Evolutionary conservation across 2,329 filamentous ascomycete species (phyloP), one percentile per base, ranked within the genome.

Genomic region (Curvularia lunata): DNA sequence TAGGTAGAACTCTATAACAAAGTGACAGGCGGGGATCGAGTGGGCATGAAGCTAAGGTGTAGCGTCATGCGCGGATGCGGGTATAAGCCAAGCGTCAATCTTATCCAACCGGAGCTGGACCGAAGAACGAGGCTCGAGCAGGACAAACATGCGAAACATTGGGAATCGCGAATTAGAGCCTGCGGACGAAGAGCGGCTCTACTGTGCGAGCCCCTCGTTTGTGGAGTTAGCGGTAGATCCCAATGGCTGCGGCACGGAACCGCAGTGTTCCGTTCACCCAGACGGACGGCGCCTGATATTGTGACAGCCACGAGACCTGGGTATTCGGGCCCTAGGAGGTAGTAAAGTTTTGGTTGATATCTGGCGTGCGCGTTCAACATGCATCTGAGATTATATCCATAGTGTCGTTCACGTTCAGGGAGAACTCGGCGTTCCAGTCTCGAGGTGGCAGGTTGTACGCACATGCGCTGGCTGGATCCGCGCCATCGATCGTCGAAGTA

Each of bases 381-480:
- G 43, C 32, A 18, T 62, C 58, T 21, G 59, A 52, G 38, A 64
- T 54, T 38, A 59, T 30, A 23, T 70, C 66, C 58, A 65, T 59
- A 4, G 61, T 67, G 48, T 68, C 67, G 37, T 67, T 65, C 27
- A 75, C 67, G 32, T 67, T 65, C 27, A 75, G 48, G 25, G 65
- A 67, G 46, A 75, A 76, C 51, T 76, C 74, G 5, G 65, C 61
- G 27, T 71, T 72, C 73, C 72, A 75, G 45, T 75, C 71, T 25
- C 64, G 59, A 19, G 66, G 67, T 7, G 69, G 69, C n/a, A 66
- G 51, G 16, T 65, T 70, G 43, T 70, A 73, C 19, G 64, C 45
- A 54, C 57, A 64, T 5, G 65, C 60, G 21, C 62, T 59, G 8
- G 67, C 49, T 19, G 64, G 30, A 8, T 75, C 71, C 6, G 60